Base-by-base conservation (phyloP, 257 asterid species). In the Ballota nigra region DNA sequence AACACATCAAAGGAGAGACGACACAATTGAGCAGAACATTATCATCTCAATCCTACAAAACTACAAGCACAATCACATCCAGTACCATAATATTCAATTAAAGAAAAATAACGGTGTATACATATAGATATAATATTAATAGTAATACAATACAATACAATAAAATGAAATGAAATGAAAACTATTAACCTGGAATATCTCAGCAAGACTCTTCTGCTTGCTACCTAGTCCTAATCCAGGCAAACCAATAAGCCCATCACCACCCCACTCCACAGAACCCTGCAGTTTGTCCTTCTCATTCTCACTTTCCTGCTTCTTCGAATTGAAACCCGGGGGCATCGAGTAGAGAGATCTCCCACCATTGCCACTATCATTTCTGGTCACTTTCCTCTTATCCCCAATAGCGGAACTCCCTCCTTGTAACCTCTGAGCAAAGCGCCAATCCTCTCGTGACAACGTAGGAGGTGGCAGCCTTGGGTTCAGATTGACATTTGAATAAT, bases 401-500 rank as follows among this genome's bases (percentile, higher is more conserved):
- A 95, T 85, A 15, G 96, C 96, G 41, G 97, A 89, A 78, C 86
- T 83, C 71, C 96, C 94, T 63, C 92, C 97, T 78, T 83, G 96
- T 38, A 91, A 74, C 84, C 96, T 83, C 87, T 87, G 95, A 13
- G 94, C 81, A 69, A 71, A 91, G 58, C 98, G 81, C 96, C 96
- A 91, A 79, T 91, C 98, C 88, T 91, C 98, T 78, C 81, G 89
- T 11, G 98, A 94, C 75, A 91, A 19, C 69, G 87, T 76, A 75
- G 98, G 98, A 51, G 97, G 97, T 0, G 98, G 98, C 70, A 94
- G 81, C 85, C 98, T 89, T 12, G 98, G 98, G 84, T 94, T 91
- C 80, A 94, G 76, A 77, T 91, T 91, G 38, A 89, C 96, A 77
- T 94, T 92, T 0, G 98, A 83, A 83, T 93, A 93, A 73, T 93